Percentiles rank a stretch among this genome's conserved stretches.
Evolutionary conservation across 805 yeast species (phyloP).

Genomic region (Citeromyces matritensis): DNA sequence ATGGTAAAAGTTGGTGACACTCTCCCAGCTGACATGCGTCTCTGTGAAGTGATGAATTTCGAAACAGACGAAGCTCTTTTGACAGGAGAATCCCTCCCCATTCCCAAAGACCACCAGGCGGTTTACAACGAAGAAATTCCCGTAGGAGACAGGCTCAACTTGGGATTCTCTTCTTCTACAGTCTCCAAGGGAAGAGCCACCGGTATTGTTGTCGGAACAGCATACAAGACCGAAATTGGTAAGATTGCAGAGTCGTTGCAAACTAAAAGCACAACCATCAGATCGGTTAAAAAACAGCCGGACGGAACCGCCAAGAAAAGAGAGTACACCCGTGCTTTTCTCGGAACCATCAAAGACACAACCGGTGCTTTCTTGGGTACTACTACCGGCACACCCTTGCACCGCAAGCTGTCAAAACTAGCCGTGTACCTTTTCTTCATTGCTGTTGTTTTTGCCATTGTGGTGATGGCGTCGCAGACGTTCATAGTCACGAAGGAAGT

Average conservation of each 20-base stretch:
- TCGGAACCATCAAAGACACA: conserved; percentile 33
- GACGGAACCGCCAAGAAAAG: conserved; percentile 23
- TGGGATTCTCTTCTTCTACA: conserved; percentile 56
- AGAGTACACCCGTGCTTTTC: conserved; percentile 30
- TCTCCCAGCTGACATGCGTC: conserved; percentile 58
- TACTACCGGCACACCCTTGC: conserved; percentile 71
- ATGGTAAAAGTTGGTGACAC: conserved; percentile 57
- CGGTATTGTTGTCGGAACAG: conserved; percentile 57
- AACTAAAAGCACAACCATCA: conserved; percentile 21
- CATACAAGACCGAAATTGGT: conserved; percentile 61
- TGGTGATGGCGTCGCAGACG: conserved; percentile 76
- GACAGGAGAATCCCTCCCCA: conserved; percentile 81
- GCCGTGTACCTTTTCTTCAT: conserved; percentile 59
- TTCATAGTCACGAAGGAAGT: conserved; percentile 66
- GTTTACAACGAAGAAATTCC: conserved; percentile 28
- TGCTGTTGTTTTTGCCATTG: conserved; percentile 77
- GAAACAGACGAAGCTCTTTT: conserved; percentile 78
- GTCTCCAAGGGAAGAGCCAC: conserved; percentile 65
- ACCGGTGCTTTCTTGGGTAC: conserved; percentile 63
- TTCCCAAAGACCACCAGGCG: conserved; percentile 32
- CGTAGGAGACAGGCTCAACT: conserved; percentile 60
- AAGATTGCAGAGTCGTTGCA: conserved; percentile 48
- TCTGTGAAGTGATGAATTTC: conserved; percentile 41
- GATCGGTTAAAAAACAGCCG: conserved; percentile 24
- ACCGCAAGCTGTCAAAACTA: conserved; percentile 57